Evolutionary conservation across 1,284 basidiomycete species (phyloP).

Genomic region (Pseudozyma pruni): DNA sequence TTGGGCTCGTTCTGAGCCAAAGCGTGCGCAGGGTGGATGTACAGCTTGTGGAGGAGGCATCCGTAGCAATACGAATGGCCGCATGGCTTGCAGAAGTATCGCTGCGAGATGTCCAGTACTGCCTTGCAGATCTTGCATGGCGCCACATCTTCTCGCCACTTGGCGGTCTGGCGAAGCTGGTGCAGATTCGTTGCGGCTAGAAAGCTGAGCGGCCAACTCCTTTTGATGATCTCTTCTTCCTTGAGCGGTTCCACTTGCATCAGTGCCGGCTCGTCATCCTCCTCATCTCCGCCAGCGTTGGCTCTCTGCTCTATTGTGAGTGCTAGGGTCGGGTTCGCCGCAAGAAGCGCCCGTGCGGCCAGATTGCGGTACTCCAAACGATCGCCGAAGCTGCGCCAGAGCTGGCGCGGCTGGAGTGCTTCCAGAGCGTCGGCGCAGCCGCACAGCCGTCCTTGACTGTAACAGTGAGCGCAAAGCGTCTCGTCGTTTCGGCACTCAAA

Average conservation of each 20-base stretch:
- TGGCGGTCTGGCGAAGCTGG: slow-evolving; percentile 19
- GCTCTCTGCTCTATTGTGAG: background rate
- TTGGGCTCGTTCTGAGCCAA: slow-evolving; percentile 31
- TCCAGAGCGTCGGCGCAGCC: slow-evolving; percentile 20
- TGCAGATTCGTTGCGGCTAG: slow-evolving; percentile 37
- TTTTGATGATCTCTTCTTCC: slow-evolving; percentile 17
- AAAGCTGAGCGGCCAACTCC: slow-evolving; percentile 37
- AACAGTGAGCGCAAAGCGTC: slow-evolving; percentile 43
- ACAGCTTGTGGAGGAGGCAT: slow-evolving; percentile 33
- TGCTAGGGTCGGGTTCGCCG: slow-evolving; percentile 6
- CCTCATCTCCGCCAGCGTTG: background rate
- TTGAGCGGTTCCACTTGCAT: slow-evolving; percentile 10
- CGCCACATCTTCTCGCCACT: slow-evolving; percentile 10
- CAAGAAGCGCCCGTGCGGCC: slow-evolving; percentile 20
- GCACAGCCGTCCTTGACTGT: slow-evolving; percentile 42
- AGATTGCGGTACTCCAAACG: slow-evolving; percentile 33
- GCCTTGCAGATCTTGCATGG: slow-evolving; percentile 44
- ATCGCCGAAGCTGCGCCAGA: slow-evolving; percentile 29
- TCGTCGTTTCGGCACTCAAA: slow-evolving; percentile 37
- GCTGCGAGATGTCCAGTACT: slow-evolving; percentile 17
- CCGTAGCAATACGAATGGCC: slow-evolving; percentile 40
- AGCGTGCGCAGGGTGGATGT: slow-evolving; percentile 45
- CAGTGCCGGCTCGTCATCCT: slow-evolving; percentile 9
- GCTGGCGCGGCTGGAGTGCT: slow-evolving; percentile 30
- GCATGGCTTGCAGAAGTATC: slow-evolving; percentile 42